Conservation (phyloP, 2,329 filamentous ascomycete genomes). For the Nigrograna mackinnonii region DNA sequence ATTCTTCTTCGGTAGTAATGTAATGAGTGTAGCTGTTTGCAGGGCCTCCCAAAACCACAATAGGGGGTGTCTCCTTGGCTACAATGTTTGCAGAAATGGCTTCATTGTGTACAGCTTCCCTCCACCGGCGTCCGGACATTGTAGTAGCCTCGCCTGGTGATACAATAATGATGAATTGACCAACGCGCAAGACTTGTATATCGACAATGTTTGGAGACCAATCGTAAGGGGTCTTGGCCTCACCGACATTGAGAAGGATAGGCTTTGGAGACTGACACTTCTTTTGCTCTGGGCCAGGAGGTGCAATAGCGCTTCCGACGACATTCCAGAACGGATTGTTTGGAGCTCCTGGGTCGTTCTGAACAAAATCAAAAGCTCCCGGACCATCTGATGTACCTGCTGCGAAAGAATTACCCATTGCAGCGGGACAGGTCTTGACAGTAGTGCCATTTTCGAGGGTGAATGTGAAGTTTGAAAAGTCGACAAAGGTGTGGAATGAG, state of each 20-base stretch:
- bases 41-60: conserved; percentile 86
- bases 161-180: conserved; percentile 81
- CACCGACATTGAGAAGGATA: conserved; percentile 85
- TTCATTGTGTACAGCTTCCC: conserved; percentile 44
- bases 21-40: conserved; percentile 92
- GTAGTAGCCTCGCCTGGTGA: conserved; percentile 88
- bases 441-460: conserved; percentile 70
- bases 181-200: conserved; percentile 81
- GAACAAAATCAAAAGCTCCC: conserved; percentile 90
- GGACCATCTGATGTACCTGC: conserved; percentile 92
- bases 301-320: conserved; percentile 73
- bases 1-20: conserved; percentile 78
- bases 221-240: conserved; percentile 74
- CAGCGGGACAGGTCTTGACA: conserved; percentile 80
- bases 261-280: conserved; percentile 81
- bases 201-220: conserved; percentile 95
- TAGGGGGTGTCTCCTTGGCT: conserved; percentile 21
- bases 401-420: conserved; percentile 89
- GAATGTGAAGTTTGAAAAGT: conserved; percentile 79
- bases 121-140: conserved; percentile 90
- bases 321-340: conserved; percentile 80
- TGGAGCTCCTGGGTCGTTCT: conserved; percentile 76
- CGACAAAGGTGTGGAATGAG: conserved; percentile 82
- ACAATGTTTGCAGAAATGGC: conserved; percentile 23
- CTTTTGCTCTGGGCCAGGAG: conserved; percentile 70